These are phyloP conservation scores for Prunus campanulata DNA, from an alignment of 306 rosid species.

Conservation along the genomic window DNA sequence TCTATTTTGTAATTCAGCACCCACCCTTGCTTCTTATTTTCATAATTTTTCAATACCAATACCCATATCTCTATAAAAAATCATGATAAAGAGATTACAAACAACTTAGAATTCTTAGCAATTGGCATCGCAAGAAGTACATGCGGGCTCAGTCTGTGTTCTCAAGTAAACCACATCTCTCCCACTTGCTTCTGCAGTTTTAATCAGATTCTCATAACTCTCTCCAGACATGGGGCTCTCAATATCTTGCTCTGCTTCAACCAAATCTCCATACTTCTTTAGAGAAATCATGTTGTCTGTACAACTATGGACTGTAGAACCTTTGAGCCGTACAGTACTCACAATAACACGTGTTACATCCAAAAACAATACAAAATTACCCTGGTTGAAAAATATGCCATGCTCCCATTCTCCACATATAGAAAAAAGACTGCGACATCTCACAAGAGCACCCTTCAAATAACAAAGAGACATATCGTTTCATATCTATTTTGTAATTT, in stretches of 20 bases:
- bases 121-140: no score
- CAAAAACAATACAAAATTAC: neutral
- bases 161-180: neutral
- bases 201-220: neutral
- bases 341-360: neutral
- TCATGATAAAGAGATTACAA: no score
- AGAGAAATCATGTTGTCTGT: neutral
- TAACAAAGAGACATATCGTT: neutral
- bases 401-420: neutral
- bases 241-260: neutral
- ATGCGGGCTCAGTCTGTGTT: no score
- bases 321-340: neutral
- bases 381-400: neutral
- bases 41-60: no score
- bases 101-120: no score
- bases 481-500: neutral
- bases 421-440: neutral
- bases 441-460: no score
- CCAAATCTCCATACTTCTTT: neutral
- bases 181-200: neutral
- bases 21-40: no score
- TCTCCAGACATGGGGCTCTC: neutral
- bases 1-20: no score
- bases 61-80: no score
- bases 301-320: neutral